Conservation (phyloP, 192 early-diverging fungal species). For the Mortierella alpina region DNA sequence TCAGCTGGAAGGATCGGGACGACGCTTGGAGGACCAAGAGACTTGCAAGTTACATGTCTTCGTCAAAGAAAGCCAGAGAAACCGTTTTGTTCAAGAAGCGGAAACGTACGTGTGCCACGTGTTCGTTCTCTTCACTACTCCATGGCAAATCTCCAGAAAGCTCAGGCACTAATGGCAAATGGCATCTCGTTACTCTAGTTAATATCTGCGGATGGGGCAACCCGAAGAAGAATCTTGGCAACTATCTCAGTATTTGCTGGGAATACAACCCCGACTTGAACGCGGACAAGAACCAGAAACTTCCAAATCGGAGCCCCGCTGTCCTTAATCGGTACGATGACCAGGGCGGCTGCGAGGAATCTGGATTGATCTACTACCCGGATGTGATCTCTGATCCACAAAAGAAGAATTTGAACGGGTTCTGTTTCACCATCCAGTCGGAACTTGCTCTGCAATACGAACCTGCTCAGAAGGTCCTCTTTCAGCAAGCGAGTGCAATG, state of each 20-base stretch:
- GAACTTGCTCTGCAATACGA: constrained; percentile 40
- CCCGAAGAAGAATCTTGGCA: constrained; percentile 46
- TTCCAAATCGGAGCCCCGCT: constrained; percentile 8
- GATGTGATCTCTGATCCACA: constrained; percentile 6
- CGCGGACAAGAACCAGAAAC: constrained; percentile 37
- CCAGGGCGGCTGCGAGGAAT: constrained; percentile 24
- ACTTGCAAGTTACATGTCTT: constrained; percentile 36
- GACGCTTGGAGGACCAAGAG: constrained; percentile 45
- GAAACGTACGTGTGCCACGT: constrained; percentile 19
- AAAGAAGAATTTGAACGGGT: constrained; percentile 14
- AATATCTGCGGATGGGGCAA: constrained; percentile 53
- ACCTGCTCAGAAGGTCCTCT: constrained; percentile 28
- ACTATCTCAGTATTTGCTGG: constrained; percentile 52
- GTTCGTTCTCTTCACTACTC: background rate
- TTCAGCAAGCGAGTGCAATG: constrained; percentile 39
- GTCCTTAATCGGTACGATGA: constrained; percentile 21
- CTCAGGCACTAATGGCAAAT: background rate
- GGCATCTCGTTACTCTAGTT: constrained; percentile 13
- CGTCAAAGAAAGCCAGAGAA: constrained; percentile 35
- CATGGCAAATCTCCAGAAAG: background rate
- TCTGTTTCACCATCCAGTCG: constrained; percentile 46
- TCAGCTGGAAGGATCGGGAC: constrained; percentile 45
- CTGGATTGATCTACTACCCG: constrained; percentile 36
- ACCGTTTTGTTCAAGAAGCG: constrained; percentile 35
- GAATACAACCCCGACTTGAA: constrained; percentile 43